Evolutionary conservation across 306 rosid species (phyloP), one percentile per base, ranked within the genome.

Genomic region (Lathyrus sativus): DNA sequence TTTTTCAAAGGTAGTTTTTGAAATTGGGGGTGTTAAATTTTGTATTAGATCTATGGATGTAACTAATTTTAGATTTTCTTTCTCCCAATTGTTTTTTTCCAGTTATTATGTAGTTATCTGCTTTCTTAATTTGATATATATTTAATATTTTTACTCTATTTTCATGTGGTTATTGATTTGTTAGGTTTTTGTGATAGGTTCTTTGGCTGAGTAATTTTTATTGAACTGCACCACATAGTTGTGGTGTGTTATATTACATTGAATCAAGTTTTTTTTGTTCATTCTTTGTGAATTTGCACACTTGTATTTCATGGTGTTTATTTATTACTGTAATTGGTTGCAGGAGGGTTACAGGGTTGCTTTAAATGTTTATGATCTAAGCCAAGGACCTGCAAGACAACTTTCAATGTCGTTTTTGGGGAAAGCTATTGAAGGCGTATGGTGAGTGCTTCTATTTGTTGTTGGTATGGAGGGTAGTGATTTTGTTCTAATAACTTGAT

Each of bases 341-440:
- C 90, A 95, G 99, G 99, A 95, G 78, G 92, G 86, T 80, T 59
- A 82, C 72, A 84, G 85, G 81, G 99, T 95, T 65, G 78, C 70
- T 50, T 74, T 90, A 62, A 84, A 88, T 74, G 86, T 95, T 11
- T 95, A 95, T 76, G 99, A 95, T 54, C 71, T 95, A 22, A 95
- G 99, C 85, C 95, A 95, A 79, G 99, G 99, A 12, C 90, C 88
- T 56, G 99, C 99, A 12, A 81, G 81, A 49, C 96, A 90, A 76
- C 89, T 95, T 68, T 95, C 99, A 31, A 75, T 76, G 3, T 35
- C 90, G 0, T 90, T 95, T 72, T 79, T 90, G 74, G 99, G 99
- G 74, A 95, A 89, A 79, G 86, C 90, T 22, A 95, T 95, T 57
- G 97, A 88, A 82, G 99, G 86, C 33, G 72, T 95, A 72, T 95